Conservation (phyloP, 306 rosid genomes). For the Glycine latifolia region DNA sequence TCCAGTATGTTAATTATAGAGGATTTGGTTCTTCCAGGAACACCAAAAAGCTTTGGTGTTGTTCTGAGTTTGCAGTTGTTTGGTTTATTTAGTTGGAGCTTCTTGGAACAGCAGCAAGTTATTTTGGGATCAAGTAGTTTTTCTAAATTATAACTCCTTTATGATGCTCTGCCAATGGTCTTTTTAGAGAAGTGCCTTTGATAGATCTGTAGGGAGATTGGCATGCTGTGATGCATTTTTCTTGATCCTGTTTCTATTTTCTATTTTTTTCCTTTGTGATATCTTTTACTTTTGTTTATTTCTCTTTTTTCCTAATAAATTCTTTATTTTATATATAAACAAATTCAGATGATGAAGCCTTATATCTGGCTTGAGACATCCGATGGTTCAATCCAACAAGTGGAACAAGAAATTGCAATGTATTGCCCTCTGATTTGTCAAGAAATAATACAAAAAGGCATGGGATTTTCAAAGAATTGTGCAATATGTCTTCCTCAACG, state of each 20-base stretch:
- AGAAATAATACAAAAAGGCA: constrained; percentile 77
- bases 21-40: not conserved
- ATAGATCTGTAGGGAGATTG: not conserved
- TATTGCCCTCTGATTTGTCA: constrained; percentile 86
- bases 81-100: not conserved
- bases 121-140: not conserved
- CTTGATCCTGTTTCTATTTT: not conserved
- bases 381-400: constrained; percentile 93
- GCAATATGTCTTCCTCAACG: constrained; percentile 93
- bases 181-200: not conserved
- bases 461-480: constrained; percentile 91
- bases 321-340: not conserved
- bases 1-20: not conserved
- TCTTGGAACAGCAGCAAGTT: not conserved
- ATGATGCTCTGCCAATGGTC: not conserved
- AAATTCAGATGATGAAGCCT: constrained; percentile 80
- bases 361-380: constrained; percentile 92
- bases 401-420: constrained; percentile 94
- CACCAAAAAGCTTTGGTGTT: not conserved
- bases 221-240: not conserved
- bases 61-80: not conserved
- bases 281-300: not conserved
- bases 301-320: not conserved
- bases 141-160: not conserved
- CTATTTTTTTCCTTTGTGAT: not conserved